Evolutionary conservation across 108 stramenopile species (phyloP).

Genomic region (Stephanodiscus triporus): DNA sequence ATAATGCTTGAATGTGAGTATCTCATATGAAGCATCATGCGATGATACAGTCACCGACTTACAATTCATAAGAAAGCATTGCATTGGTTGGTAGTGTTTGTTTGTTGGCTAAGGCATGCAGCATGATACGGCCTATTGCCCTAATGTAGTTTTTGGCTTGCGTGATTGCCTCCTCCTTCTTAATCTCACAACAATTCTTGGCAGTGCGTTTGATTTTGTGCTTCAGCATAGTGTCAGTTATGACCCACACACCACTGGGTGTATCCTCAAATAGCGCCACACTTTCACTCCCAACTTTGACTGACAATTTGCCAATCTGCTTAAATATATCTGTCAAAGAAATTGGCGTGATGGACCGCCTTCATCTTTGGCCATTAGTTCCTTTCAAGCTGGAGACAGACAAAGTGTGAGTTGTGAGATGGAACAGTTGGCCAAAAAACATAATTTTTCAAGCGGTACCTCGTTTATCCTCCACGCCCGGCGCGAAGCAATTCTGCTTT

Average conservation of each 20-base stretch:
- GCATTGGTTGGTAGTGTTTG: slow-evolving; percentile 17
- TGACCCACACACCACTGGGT: background rate
- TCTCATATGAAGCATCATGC: background rate
- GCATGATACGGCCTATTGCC: slow-evolving; percentile 22
- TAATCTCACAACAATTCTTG: background rate
- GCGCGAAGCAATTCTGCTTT: background rate
- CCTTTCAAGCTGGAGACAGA: slow-evolving; percentile 3
- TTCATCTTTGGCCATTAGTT: slow-evolving; percentile 24
- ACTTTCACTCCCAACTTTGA: slow-evolving; percentile 8
- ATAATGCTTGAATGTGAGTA: background rate
- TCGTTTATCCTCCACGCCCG: background rate
- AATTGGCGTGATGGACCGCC: slow-evolving; percentile 37
- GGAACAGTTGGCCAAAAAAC: background rate
- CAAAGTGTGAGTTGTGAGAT: background rate
- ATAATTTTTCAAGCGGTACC: slow-evolving; percentile 1
- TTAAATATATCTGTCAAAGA: slow-evolving; percentile 18
- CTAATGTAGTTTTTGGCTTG: background rate
- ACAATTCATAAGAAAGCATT: slow-evolving; percentile 34
- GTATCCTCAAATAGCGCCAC: slow-evolving; percentile 8
- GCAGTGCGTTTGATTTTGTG: background rate
- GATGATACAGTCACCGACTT: background rate
- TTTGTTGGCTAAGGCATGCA: slow-evolving; percentile 18
- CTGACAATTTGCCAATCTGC: slow-evolving; percentile 16
- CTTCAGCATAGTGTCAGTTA: background rate
- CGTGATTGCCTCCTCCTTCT: background rate